phyloP scores from a whole-genome alignment of 2,329 filamentous ascomycete genomes.

The Periconia macrospinosa region DNA sequence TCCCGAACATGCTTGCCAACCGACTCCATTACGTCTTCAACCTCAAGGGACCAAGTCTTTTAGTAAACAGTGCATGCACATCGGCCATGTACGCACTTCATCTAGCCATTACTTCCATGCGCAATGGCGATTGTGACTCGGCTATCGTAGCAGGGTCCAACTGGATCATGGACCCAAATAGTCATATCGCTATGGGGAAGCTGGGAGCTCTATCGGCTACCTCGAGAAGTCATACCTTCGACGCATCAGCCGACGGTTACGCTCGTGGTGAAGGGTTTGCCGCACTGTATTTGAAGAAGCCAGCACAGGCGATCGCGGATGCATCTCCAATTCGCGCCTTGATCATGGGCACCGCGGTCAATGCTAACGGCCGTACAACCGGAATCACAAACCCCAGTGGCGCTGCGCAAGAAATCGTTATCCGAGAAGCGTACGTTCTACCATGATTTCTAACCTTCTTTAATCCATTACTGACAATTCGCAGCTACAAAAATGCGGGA shows the following conservation, averaged over 20 bases:
- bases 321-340: constrained; percentile 19
- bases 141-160: constrained; percentile 24
- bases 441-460: no score
- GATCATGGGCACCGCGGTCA: constrained; percentile 14
- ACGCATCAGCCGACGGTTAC: constrained; percentile 25
- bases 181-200: constrained; percentile 13
- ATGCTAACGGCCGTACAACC: constrained; percentile 13
- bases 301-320: constrained; percentile 5
- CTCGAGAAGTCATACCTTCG: constrained; percentile 21
- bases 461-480: no score
- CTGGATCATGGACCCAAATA: constrained; percentile 11
- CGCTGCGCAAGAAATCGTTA: constrained; percentile 12
- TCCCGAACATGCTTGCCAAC: constrained; percentile 23
- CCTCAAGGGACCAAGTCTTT: constrained; percentile 24
- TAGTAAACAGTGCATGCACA: constrained; percentile 26
- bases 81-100: constrained; percentile 29
- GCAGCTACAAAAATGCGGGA: constrained; percentile 19
- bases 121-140: constrained; percentile 20
- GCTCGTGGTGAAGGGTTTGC: constrained; percentile 16
- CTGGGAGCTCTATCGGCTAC: constrained; percentile 23
- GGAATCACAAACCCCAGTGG: constrained; percentile 21
- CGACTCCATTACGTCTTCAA: constrained; percentile 33
- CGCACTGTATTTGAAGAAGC: constrained; percentile 16
- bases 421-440: constrained; percentile 16
- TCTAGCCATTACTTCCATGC: constrained; percentile 18